Evolutionary conservation across 768 basidiomycete species (phyloP).

Genomic region (Mrakia frigida): DNA sequence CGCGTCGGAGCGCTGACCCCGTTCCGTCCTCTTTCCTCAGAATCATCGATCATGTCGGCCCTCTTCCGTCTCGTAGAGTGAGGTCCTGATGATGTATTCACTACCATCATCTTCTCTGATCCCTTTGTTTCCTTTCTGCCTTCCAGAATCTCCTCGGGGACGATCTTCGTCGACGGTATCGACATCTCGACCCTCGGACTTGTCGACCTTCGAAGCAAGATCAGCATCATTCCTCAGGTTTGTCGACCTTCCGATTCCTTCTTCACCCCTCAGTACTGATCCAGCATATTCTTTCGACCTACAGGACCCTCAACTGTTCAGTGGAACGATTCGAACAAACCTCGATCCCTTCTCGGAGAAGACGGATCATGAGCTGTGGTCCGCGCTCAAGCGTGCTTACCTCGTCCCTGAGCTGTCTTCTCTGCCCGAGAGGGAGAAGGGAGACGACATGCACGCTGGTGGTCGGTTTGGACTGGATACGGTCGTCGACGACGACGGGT

Average conservation of each 20-base stretch:
- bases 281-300: not conserved
- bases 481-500: conserved; percentile 77
- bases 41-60: conserved; percentile 64
- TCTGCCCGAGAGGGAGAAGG: not conserved
- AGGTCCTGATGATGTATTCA: too few relatives aligned
- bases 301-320: conserved; percentile 50
- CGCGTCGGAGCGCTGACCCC: not conserved
- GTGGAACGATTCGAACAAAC: conserved; percentile 55
- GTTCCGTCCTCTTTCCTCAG: not conserved
- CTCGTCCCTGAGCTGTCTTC: conserved; percentile 57
- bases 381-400: conserved; percentile 77
- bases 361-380: conserved; percentile 78
- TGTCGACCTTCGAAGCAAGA: conserved; percentile 53
- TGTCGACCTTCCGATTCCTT: conserved; percentile 51
- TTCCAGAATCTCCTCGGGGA: conserved; percentile 51
- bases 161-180: conserved; percentile 70
- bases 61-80: conserved; percentile 64
- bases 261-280: conserved; percentile 55
- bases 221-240: conserved; percentile 40
- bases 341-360: conserved; percentile 81
- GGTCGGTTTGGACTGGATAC: conserved; percentile 73
- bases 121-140: too few relatives aligned
- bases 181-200: conserved; percentile 79
- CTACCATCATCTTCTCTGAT: too few relatives aligned
- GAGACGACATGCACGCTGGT: conserved; percentile 47